Percentiles rank a stretch among this genome's conserved stretches.
Evolutionary conservation across 2,329 filamentous ascomycete species (phyloP).

Genomic region (Pseudovirgaria hyperparasitica): DNA sequence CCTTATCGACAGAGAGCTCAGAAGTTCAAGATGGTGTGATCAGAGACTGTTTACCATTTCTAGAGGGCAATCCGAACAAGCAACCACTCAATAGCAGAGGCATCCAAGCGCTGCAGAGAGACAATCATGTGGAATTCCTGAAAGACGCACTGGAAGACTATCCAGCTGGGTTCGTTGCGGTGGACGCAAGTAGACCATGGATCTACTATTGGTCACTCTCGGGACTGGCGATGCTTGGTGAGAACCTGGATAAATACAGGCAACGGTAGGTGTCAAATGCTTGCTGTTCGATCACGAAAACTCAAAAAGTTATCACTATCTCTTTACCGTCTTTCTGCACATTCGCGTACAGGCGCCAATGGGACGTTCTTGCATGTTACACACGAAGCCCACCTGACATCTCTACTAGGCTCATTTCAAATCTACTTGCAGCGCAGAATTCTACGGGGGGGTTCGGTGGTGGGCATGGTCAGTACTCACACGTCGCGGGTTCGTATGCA

Average conservation of each 20-base stretch:
- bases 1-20: conserved; percentile 55
- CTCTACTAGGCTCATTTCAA: conserved; percentile 47
- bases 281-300: neutral
- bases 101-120: conserved; percentile 59
- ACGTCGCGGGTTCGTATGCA: conserved; percentile 83
- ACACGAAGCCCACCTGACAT: conserved; percentile 8
- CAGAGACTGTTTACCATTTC: conserved; percentile 53
- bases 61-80: conserved; percentile 41
- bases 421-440: conserved; percentile 74
- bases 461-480: conserved; percentile 80
- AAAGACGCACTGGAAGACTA: conserved; percentile 43
- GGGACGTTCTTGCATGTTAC: neutral
- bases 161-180: conserved; percentile 55
- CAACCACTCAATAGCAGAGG: conserved; percentile 55
- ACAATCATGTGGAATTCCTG: conserved; percentile 49
- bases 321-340: neutral
- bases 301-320: neutral
- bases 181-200: conserved; percentile 88
- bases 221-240: conserved; percentile 61
- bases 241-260: conserved; percentile 55
- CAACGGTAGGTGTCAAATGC: conserved; percentile 36
- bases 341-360: neutral
- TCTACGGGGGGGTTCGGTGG: conserved; percentile 76
- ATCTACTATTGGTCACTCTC: conserved; percentile 85
- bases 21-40: conserved; percentile 55